phyloP scores from a whole-genome alignment of 345 rosid species.

The Hirschfeldia incana region DNA sequence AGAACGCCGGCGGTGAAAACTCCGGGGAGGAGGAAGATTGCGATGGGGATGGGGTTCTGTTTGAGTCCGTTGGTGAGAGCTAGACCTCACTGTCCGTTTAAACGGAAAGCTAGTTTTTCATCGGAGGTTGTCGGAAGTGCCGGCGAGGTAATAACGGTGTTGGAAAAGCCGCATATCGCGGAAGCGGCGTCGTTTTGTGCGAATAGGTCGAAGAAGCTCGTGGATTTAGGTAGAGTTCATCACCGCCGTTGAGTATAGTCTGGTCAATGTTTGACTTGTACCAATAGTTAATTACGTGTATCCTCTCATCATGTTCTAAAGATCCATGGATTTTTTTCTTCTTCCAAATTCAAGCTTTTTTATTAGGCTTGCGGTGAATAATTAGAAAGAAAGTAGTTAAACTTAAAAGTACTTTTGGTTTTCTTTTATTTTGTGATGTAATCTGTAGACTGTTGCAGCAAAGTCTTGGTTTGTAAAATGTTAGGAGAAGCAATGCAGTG shows the following conservation, averaged over 20 bases:
- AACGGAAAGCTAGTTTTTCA: conserved; percentile 38
- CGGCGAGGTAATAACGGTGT: conserved; percentile 48
- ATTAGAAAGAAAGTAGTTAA: neutral
- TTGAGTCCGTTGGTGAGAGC: conserved; percentile 89
- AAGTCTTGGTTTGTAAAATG: conserved; percentile 6
- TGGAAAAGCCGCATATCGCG: conserved; percentile 64
- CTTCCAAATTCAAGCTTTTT: conserved; percentile 12
- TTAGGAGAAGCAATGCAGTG: conserved; percentile 6
- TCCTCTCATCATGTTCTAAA: neutral
- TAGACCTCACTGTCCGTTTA: conserved; percentile 71
- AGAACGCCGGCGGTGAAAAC: conserved; percentile 37
- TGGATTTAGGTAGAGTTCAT: conserved; percentile 72
- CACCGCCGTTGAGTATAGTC: conserved; percentile 54
- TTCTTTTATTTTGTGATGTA: neutral
- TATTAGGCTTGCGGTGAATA: conserved; percentile 16
- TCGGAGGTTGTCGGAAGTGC: conserved; percentile 27
- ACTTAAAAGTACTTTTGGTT: neutral
- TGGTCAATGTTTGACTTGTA: conserved; percentile 41
- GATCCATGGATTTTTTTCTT: neutral
- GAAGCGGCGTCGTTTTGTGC: conserved; percentile 71
- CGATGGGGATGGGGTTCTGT: conserved; percentile 57
- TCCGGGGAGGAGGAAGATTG: conserved; percentile 38
- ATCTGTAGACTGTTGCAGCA: conserved; percentile 1
- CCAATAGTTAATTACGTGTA: neutral
- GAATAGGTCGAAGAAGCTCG: conserved; percentile 85